Conservation (phyloP, 2,329 filamentous ascomycete species). For the Aspergillus latus region DNA sequence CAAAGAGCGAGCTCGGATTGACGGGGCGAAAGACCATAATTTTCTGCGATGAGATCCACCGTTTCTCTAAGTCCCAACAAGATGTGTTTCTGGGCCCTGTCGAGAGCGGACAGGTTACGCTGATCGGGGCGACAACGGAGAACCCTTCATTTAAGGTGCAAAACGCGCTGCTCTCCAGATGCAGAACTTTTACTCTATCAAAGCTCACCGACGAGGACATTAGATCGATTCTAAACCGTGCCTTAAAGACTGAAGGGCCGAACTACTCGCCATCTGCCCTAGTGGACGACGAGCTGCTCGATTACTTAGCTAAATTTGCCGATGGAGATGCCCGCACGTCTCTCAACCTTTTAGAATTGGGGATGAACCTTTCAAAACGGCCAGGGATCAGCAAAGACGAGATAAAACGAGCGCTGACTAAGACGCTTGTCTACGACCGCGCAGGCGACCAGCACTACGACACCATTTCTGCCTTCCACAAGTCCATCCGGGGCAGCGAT, state of each 20-base stretch:
- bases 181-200: constrained; percentile 82
- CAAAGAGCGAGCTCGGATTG: constrained; percentile 72
- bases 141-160: constrained; percentile 95
- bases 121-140: constrained; percentile 95
- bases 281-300: constrained; percentile 73
- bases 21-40: constrained; percentile 91
- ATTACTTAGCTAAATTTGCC: constrained; percentile 79
- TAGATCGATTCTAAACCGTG: constrained; percentile 71
- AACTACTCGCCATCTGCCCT: constrained; percentile 53
- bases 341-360: constrained; percentile 86
- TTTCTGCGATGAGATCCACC: constrained; percentile 95
- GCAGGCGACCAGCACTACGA: constrained; percentile 97
- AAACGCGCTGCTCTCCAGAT: constrained; percentile 80
- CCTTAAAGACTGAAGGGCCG: constrained; percentile 63
- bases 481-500: constrained; percentile 84
- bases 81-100: constrained; percentile 93
- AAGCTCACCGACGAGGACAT: constrained; percentile 74
- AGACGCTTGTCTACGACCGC: constrained; percentile 91
- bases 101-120: constrained; percentile 82
- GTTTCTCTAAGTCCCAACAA: constrained; percentile 89
- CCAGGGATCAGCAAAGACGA: constrained; percentile 68
- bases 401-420: constrained; percentile 80
- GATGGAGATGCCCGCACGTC: constrained; percentile 93
- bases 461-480: constrained; percentile 95
- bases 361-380: constrained; percentile 70